phyloP scores from a whole-genome alignment of 2,329 filamentous ascomycete species.

The Ascochyta viciae-villosae region DNA sequence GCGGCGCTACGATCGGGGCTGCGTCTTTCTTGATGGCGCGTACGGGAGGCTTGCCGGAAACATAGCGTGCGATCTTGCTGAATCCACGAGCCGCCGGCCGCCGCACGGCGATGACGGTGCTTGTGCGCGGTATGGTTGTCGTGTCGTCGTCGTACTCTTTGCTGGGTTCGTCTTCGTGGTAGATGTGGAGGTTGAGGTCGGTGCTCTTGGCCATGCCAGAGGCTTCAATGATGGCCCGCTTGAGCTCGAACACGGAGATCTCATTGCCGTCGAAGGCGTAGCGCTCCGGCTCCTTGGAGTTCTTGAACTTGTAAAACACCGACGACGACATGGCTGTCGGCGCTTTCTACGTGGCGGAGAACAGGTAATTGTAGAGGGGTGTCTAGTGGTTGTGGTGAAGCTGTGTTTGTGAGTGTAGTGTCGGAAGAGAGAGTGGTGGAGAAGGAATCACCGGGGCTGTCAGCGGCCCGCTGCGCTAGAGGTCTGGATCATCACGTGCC shows the following conservation, averaged over 20 bases:
- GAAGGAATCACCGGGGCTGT: conserved; percentile 13
- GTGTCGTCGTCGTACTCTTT: conserved; percentile 99
- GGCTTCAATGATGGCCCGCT: conserved; percentile 96
- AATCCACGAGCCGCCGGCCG: conserved; percentile 86
- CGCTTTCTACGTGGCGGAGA: not conserved
- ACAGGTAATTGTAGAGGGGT: conserved; percentile 17
- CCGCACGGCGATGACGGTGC: conserved; percentile 87
- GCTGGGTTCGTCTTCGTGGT: conserved; percentile 81
- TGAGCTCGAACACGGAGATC: conserved; percentile 97
- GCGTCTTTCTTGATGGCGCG: conserved; percentile 77
- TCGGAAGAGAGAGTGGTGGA: conserved; percentile 15
- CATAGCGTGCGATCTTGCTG: conserved; percentile 90
- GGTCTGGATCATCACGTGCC: not conserved
- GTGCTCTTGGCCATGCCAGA: conserved; percentile 93
- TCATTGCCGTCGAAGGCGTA: conserved; percentile 97
- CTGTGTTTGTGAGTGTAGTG: conserved; percentile 4
- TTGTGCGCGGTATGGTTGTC: conserved; percentile 93
- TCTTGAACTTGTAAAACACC: conserved; percentile 99
- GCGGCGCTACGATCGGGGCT: conserved; percentile 41
- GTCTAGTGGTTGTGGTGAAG: not conserved
- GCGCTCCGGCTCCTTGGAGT: conserved; percentile 90
- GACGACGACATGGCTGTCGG: conserved; percentile 78
- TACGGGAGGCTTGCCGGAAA: conserved; percentile 93
- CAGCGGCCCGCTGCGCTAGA: too few species aligned
- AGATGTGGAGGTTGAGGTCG: conserved; percentile 95